Percentiles rank a stretch among this genome's conserved stretches.
Evolutionary conservation across 176 grass and related monocot species (phyloP).

Genomic region (Bothriochloa decipiens): DNA sequence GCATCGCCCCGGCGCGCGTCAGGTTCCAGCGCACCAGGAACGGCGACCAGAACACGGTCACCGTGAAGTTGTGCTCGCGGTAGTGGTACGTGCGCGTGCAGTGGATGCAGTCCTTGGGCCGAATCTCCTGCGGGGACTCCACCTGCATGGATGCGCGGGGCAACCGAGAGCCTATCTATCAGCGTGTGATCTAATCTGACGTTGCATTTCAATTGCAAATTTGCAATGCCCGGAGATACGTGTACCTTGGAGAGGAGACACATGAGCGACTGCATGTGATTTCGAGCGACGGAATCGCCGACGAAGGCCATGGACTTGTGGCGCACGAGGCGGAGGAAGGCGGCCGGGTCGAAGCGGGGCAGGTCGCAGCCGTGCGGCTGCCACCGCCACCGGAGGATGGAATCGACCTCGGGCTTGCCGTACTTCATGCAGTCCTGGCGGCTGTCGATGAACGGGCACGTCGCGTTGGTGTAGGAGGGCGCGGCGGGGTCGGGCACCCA

Average conservation of each 20-base stretch:
- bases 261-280: conserved; percentile 80
- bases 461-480: conserved; percentile 73
- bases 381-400: conserved; percentile 67
- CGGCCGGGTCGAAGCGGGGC: conserved; percentile 56
- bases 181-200: neutral
- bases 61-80: conserved; percentile 49
- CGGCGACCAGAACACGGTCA: conserved; percentile 61
- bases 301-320: conserved; percentile 70
- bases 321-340: conserved; percentile 54
- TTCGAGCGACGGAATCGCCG: conserved; percentile 69
- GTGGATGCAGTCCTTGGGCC: conserved; percentile 54
- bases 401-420: conserved; percentile 53
- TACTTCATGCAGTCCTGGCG: conserved; percentile 79
- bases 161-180: neutral
- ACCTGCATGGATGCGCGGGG: neutral
- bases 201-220: neutral
- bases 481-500: conserved; percentile 47
- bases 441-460: conserved; percentile 59
- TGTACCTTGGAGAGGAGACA: conserved; percentile 50
- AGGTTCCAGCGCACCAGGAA: conserved; percentile 63
- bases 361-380: conserved; percentile 62
- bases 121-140: conserved; percentile 40
- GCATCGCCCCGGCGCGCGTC: conserved; percentile 41
- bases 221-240: no score
- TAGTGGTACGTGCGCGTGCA: conserved; percentile 61